Conservation (phyloP, 2,329 filamentous ascomycete species). For the Trichoderma guizhouense region DNA sequence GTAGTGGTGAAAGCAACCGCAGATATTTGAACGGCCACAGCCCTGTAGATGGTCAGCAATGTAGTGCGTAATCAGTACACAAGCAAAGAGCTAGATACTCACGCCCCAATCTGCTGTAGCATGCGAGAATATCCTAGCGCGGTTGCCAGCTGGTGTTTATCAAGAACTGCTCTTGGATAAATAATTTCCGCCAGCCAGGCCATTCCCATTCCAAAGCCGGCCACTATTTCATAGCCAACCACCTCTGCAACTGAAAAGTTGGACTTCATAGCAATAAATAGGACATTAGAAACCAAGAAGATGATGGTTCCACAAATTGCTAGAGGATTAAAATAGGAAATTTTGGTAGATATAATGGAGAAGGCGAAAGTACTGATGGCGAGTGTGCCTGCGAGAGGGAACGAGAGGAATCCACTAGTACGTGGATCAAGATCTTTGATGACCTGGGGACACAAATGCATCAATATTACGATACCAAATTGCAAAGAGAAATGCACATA, state of each 20-base stretch:
- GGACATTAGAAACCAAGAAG: not conserved
- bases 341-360: not conserved
- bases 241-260: not conserved
- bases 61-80: not conserved
- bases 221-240: not conserved
- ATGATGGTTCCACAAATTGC: not conserved
- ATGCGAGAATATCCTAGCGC: constrained; percentile 1
- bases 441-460: not conserved
- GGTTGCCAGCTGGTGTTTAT: not conserved
- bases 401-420: not conserved
- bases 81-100: not conserved
- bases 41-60: not conserved
- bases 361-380: not conserved
- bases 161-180: not conserved
- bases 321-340: not conserved
- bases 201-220: constrained; percentile 1
- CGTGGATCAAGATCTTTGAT: not conserved
- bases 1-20: not conserved
- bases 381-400: not conserved
- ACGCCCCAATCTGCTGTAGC: constrained; percentile 7
- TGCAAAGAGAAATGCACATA: not conserved
- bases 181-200: constrained; percentile 5
- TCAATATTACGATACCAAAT: not conserved
- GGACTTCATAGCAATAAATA: not conserved
- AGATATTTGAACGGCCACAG: not conserved